Conservation (phyloP, 495 filamentous ascomycete species). For the Annulohypoxylon stygium region DNA sequence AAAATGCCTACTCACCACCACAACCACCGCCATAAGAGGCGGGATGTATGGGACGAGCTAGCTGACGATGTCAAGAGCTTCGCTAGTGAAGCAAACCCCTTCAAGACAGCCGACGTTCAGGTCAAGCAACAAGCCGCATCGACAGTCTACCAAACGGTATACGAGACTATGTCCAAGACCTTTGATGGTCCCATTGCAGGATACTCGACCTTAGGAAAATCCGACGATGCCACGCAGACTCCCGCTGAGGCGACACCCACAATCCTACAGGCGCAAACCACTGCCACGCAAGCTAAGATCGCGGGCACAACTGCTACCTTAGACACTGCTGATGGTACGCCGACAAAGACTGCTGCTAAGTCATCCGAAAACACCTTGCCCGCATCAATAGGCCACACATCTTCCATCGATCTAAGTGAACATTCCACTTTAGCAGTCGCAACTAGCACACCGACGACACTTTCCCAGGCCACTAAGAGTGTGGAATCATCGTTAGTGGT, state of each 20-base stretch:
- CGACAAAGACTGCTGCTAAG: slow-evolving; percentile 8
- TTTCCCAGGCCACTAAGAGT: slow-evolving; percentile 45
- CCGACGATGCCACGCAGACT: slow-evolving; percentile 40
- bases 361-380: slow-evolving; percentile 15
- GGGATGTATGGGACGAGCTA: slow-evolving; percentile 44
- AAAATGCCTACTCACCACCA: slow-evolving; percentile 50
- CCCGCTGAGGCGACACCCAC: slow-evolving; percentile 16
- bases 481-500: slow-evolving; percentile 39
- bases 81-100: slow-evolving; percentile 47
- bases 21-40: slow-evolving; percentile 44
- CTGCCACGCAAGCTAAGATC: slow-evolving; percentile 34
- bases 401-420: slow-evolving; percentile 17
- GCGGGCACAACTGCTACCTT: slow-evolving; percentile 18
- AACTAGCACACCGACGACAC: slow-evolving; percentile 36
- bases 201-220: slow-evolving; percentile 61
- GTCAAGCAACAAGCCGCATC: slow-evolving; percentile 48
- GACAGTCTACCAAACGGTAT: slow-evolving; percentile 65
- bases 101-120: slow-evolving; percentile 39
- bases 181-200: slow-evolving; percentile 70
- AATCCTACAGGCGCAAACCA: slow-evolving; percentile 32
- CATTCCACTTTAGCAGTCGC: slow-evolving; percentile 37
- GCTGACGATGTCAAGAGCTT: slow-evolving; percentile 36
- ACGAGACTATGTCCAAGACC: slow-evolving; percentile 67
- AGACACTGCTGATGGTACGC: slow-evolving; percentile 31
- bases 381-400: slow-evolving; percentile 24